phyloP scores from a whole-genome alignment of 1,284 basidiomycete genomes.

The Ganoderma lingzhi region DNA sequence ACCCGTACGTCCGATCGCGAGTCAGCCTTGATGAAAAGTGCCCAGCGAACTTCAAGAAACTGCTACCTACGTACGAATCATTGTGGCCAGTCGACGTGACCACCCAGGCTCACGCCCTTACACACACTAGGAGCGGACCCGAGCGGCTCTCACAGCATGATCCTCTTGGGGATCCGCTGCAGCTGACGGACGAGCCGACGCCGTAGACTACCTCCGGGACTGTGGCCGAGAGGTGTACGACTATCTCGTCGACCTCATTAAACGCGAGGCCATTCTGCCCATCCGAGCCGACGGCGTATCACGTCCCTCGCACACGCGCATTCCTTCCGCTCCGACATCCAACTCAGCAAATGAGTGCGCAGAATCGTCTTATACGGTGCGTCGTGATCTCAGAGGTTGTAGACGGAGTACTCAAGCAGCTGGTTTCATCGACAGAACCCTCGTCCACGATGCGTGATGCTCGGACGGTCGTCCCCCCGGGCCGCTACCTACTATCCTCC shows the following conservation, averaged over 20 bases:
- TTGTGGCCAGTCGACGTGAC: neutral
- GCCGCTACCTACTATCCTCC: neutral
- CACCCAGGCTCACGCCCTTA: conserved; percentile 1
- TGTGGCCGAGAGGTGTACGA: conserved; percentile 23
- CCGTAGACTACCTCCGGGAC: conserved; percentile 26
- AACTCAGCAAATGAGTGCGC: neutral
- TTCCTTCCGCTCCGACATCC: neutral
- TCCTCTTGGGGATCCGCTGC: neutral
- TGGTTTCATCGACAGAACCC: neutral
- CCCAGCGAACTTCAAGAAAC: conserved; percentile 1
- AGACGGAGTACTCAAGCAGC: neutral
- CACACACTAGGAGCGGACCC: neutral
- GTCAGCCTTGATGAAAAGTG: neutral
- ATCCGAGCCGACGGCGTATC: neutral
- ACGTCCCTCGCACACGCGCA: conserved; percentile 7
- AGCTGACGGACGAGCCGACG: neutral
- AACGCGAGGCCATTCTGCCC: neutral
- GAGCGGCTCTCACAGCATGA: too few relatives aligned
- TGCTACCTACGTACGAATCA: conserved; percentile 3
- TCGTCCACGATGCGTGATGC: neutral
- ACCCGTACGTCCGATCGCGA: neutral
- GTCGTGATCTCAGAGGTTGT: neutral
- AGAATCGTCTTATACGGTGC: neutral
- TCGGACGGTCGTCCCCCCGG: neutral
- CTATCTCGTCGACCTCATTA: neutral